A percentile compares a stretch with the other conserved stretches of the same genome.
Evolutionary conservation across 352 stramenopile genomes (phyloP).

Genomic region (Phytophthora podocarpi): DNA sequence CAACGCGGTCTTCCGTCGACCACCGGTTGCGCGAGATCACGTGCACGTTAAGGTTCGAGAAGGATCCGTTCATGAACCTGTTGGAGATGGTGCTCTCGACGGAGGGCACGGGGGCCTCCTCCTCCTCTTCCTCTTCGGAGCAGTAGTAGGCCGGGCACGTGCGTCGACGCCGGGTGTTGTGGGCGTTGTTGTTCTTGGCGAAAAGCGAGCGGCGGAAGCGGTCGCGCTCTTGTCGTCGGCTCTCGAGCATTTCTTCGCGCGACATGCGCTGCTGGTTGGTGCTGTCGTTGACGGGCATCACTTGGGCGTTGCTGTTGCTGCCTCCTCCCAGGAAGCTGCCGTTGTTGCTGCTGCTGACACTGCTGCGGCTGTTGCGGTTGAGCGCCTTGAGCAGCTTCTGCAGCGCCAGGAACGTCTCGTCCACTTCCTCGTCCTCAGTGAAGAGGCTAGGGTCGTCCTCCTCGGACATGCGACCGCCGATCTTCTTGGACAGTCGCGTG

Average conservation of each 20-base stretch:
- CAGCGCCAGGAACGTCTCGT: constrained; percentile 82
- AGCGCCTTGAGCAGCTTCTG: constrained; percentile 77
- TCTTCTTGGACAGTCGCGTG: constrained; percentile 50
- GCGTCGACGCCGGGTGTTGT: constrained; percentile 28
- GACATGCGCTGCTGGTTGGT: constrained; percentile 41
- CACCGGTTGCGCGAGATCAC: constrained; percentile 76
- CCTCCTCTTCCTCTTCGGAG: constrained; percentile 80
- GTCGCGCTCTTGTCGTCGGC: constrained; percentile 65
- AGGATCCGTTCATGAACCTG: constrained; percentile 82
- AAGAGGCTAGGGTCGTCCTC: constrained; percentile 56
- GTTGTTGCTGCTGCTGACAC: constrained; percentile 26
- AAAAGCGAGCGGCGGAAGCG: constrained; percentile 71
- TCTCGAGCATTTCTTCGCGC: constrained; percentile 80
- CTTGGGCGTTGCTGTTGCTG: constrained; percentile 12
- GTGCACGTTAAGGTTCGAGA: constrained; percentile 76
- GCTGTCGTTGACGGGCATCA: constrained; percentile 9
- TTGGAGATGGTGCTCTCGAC: constrained; percentile 84
- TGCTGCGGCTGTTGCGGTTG: constrained; percentile 44
- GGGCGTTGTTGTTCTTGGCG: constrained; percentile 32
- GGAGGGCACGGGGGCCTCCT: constrained; percentile 51
- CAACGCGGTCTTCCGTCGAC: constrained; percentile 60
- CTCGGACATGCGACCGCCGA: constrained; percentile 42
- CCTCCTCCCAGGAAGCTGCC: constrained; percentile 8
- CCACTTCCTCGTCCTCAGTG: constrained; percentile 69
- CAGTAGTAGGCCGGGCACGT: constrained; percentile 58